Percentiles rank a stretch among this genome's conserved stretches.
Conservation (phyloP, 371 early-diverging fungal genomes). For the Spiromyces aspiralis region DNA sequence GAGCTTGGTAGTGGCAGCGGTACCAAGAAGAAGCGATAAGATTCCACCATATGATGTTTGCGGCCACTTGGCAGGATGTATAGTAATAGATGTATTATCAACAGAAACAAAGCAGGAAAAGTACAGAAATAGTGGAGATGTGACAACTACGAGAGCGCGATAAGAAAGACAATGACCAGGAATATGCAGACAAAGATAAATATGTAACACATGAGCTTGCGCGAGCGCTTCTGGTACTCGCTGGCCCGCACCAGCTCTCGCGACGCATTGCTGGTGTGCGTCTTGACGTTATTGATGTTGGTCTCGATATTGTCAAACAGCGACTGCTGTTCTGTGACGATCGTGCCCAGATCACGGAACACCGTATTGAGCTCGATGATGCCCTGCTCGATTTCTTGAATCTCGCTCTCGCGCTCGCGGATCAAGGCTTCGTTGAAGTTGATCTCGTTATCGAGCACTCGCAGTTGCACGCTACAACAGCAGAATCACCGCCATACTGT, state of each 20-base stretch:
- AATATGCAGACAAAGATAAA: conserved; percentile 44
- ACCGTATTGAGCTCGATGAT: conserved; percentile 89
- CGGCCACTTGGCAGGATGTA: too few species aligned
- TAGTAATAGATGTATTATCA: too few species aligned
- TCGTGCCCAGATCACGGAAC: conserved; percentile 86
- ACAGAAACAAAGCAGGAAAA: too few species aligned
- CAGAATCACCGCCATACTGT: too few species aligned
- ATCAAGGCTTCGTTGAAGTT: conserved; percentile 87
- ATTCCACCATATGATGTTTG: too few species aligned
- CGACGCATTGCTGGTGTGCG: conserved; percentile 60
- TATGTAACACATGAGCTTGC: conserved; percentile 70
- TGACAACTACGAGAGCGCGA: conserved; percentile 19
- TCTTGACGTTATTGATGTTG: conserved; percentile 65
- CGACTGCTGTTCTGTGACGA: conserved; percentile 90
- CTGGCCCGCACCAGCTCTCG: conserved; percentile 65
- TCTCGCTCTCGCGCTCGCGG: conserved; percentile 81
- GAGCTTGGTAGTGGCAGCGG: not conserved
- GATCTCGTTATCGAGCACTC: conserved; percentile 72
- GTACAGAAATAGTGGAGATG: too few species aligned
- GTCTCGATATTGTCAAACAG: conserved; percentile 80
- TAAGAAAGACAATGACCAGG: conserved; percentile 40
- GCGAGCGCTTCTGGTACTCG: conserved; percentile 58
- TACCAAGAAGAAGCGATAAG: not conserved
- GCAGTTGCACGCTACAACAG: conserved; percentile 32
- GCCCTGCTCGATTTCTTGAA: conserved; percentile 80